Percentiles rank a stretch among this genome's conserved stretches.
Evolutionary conservation across 2,329 filamentous ascomycete species (phyloP).

Genomic region (Didymella glomerata): DNA sequence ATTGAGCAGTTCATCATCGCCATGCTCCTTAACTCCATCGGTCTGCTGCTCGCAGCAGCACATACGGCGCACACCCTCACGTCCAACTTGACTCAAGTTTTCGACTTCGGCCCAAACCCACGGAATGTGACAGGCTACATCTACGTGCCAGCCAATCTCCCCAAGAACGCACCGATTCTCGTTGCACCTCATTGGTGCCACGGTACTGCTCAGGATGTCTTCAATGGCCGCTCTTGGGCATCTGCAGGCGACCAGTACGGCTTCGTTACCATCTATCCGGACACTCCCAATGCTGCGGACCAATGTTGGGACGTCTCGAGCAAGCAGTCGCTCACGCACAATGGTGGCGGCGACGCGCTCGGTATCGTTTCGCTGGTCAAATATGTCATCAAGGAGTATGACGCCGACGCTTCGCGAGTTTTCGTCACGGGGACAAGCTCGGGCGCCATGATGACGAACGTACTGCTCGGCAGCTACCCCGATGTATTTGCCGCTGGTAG

Average conservation of each 20-base stretch:
- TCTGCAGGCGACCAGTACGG: conserved; percentile 43
- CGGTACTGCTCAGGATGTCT: conserved; percentile 43
- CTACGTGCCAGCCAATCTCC: conserved; percentile 44
- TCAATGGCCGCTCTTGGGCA: conserved; percentile 41
- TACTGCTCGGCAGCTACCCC: conserved; percentile 45
- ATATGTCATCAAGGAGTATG: conserved; percentile 42
- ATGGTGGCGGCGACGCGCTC: conserved; percentile 46
- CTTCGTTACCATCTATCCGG: conserved; percentile 49
- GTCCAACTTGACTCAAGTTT: conserved; percentile 40
- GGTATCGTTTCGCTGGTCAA: conserved; percentile 47
- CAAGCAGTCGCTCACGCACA: conserved; percentile 43
- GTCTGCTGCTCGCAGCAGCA: conserved; percentile 26
- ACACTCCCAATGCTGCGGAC: conserved; percentile 40
- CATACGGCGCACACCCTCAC: conserved; percentile 34
- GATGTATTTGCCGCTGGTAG: conserved; percentile 48
- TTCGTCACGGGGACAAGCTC: conserved; percentile 48
- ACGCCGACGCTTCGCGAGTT: conserved; percentile 40
- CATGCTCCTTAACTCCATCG: conserved; percentile 15
- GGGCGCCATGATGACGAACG: conserved; percentile 50
- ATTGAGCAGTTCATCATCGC: not conserved
- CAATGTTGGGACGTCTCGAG: conserved; percentile 50
- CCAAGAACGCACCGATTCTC: conserved; percentile 41
- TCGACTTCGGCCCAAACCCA: conserved; percentile 45
- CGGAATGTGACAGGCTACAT: conserved; percentile 46
- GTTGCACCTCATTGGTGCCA: conserved; percentile 48